These are phyloP conservation scores for Voacanga thouarsii DNA, from an alignment of 257 asterid genomes.

Conservation along the genomic window DNA sequence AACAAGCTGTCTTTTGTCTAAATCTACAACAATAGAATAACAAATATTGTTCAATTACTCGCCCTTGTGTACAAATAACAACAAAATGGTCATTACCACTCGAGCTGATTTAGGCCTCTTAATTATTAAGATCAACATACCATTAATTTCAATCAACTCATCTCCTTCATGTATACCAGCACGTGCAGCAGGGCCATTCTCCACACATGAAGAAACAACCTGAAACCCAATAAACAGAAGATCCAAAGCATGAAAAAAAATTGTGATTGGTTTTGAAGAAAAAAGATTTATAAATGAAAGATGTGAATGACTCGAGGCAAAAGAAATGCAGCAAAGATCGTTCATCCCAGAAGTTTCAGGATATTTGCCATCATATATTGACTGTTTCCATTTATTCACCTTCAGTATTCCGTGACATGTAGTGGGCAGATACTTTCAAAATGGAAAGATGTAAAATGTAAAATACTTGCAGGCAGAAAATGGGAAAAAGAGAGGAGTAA, in stretches of 20 bases:
- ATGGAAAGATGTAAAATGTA: neutral
- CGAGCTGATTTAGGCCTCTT: neutral
- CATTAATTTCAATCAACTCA: conserved; percentile 80
- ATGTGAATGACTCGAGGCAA: neutral
- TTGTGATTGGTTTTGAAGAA: neutral
- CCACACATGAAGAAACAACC: conserved; percentile 90
- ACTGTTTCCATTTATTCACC: too few relatives aligned
- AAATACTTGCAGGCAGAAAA: neutral
- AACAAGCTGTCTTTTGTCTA: neutral
- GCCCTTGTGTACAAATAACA: too few relatives aligned
- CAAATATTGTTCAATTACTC: neutral
- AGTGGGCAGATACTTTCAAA: neutral
- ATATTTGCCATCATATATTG: neutral
- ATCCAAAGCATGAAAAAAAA: neutral
- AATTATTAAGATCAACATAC: conserved; percentile 31
- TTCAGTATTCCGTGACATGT: too few relatives aligned
- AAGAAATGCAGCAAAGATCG: neutral
- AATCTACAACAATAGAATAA: neutral
- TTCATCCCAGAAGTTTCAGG: too few relatives aligned
- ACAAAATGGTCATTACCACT: neutral
- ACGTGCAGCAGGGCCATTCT: conserved; percentile 93
- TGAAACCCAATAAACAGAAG: conserved; percentile 22
- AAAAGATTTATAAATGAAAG: too few relatives aligned
- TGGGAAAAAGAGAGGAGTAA: neutral
- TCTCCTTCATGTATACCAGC: conserved; percentile 97